Base-by-base conservation (phyloP, 2,329 filamentous ascomycete species). In the Elsinoe perseae region DNA sequence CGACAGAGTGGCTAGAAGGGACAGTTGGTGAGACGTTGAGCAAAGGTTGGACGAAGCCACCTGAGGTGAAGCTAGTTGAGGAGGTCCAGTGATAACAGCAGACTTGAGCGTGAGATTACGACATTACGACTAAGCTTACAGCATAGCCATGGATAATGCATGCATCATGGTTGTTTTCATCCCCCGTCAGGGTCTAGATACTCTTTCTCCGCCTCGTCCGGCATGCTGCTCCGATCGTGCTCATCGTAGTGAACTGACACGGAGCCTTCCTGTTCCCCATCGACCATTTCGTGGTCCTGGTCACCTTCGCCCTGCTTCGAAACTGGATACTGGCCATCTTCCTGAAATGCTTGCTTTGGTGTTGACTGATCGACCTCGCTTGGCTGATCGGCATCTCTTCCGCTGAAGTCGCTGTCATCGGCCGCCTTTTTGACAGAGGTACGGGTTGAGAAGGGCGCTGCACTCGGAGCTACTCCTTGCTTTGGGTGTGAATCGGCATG, bases 1-100 rank as follows among this genome's bases (percentile, higher is more conserved):
- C 87, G 0, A 77, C 79, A 3, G 85, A 88, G 64, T 84, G 89
- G 74, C 66, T 90, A 25, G 75, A 77, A 8, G 78, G 78, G 0
- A 85, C 86, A 0, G 73, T 76, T 0, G 86, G 86, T 3, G 73
- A 68, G 30, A 68, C 86, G 3, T 87, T 89, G 57, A 21, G 54
- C 23, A 27, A 40, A 9, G 60, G 57, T 2, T 60, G 56, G 42
- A 50, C 42, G 50, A 57, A 46, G 48, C 48, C 56, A 23, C 50
- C 52, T 20, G 54, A 55, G 4, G 8, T 27, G 5, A 57, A 53
- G 48, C 27, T 61, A 48, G 57, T 61, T 9, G 57, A 61, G 40
- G 59, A 61, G 30, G 59, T 61, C 5, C 28, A 56, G 40, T 36
- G 28, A 44, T 44, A 14, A 14, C 4, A 3, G n/a, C 12, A 3